phyloP scores from a whole-genome alignment of 108 stramenopile species.

The Pseudonitzschia multiseries region DNA sequence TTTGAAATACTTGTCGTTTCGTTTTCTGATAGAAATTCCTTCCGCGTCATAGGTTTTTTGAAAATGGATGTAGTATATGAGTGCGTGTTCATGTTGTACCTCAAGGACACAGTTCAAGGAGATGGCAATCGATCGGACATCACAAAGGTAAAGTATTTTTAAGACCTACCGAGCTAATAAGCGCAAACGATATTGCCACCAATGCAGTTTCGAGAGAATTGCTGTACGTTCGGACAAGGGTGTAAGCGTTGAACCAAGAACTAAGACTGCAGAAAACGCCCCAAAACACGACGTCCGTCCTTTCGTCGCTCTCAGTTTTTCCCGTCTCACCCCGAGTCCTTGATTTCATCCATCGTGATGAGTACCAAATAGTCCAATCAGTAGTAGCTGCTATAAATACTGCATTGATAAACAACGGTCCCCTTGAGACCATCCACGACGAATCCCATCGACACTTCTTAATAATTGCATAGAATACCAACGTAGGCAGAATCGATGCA shows the following conservation, averaged over 20 bases:
- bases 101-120: neutral
- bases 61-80: neutral
- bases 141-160: neutral
- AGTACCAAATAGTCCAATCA: constrained; percentile 67
- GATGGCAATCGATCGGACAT: neutral
- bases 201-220: constrained; percentile 72
- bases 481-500: constrained; percentile 75
- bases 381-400: constrained; percentile 70
- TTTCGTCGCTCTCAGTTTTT: neutral
- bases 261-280: constrained; percentile 32
- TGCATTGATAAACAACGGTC: constrained; percentile 73
- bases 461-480: constrained; percentile 53
- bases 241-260: constrained; percentile 86
- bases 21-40: constrained; percentile 1
- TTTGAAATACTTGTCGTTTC: neutral
- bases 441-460: constrained; percentile 43
- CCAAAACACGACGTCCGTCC: constrained; percentile 6
- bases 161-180: constrained; percentile 53
- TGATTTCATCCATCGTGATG: constrained; percentile 44
- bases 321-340: neutral
- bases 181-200: constrained; percentile 48
- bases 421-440: constrained; percentile 63
- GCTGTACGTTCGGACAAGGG: constrained; percentile 77
- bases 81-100: neutral
- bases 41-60: neutral